Evolutionary conservation across 75 land plant genomes (phyloP).

Genomic region (Ceratopteris richardii): DNA sequence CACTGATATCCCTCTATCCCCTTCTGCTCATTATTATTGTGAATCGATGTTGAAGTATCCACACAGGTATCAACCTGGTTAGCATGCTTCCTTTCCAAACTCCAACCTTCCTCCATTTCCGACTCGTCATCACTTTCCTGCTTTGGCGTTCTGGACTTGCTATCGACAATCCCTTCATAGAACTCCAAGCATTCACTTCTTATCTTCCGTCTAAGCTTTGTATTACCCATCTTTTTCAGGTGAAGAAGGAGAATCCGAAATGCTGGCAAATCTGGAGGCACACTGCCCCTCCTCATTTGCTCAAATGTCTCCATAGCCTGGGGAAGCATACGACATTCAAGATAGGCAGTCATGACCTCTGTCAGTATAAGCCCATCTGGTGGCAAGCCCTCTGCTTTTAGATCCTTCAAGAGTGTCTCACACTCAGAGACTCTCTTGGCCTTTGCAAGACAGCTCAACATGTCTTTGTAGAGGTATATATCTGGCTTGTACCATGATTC

Average conservation of each 20-base stretch:
- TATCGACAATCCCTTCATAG: conserved; percentile 3
- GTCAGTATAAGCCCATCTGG: conserved; percentile 68
- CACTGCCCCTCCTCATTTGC: conserved; percentile 41
- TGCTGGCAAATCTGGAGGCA: conserved; percentile 1
- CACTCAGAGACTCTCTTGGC: conserved; percentile 54
- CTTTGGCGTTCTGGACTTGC: not conserved
- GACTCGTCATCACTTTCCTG: not conserved
- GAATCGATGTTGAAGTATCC: too few relatives aligned
- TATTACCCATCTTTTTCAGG: conserved; percentile 1
- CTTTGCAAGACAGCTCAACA: conserved; percentile 75
- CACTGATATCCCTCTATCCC: too few relatives aligned
- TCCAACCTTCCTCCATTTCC: not conserved
- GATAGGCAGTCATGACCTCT: conserved; percentile 61
- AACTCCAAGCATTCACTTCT: conserved; percentile 6
- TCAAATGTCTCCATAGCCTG: conserved; percentile 67
- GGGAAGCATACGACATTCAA: conserved; percentile 41
- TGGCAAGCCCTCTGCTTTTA: conserved; percentile 46
- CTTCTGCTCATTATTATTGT: too few relatives aligned
- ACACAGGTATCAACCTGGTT: too few relatives aligned
- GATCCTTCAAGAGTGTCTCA: conserved; percentile 52
- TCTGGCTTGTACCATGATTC: conserved; percentile 93
- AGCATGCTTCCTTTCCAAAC: not conserved
- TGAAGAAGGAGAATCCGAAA: not conserved
- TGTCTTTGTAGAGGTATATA: conserved; percentile 73
- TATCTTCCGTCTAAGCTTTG: not conserved